Conservation (phyloP, 768 basidiomycete genomes). For the Rubroboletus pulcherrimus region DNA sequence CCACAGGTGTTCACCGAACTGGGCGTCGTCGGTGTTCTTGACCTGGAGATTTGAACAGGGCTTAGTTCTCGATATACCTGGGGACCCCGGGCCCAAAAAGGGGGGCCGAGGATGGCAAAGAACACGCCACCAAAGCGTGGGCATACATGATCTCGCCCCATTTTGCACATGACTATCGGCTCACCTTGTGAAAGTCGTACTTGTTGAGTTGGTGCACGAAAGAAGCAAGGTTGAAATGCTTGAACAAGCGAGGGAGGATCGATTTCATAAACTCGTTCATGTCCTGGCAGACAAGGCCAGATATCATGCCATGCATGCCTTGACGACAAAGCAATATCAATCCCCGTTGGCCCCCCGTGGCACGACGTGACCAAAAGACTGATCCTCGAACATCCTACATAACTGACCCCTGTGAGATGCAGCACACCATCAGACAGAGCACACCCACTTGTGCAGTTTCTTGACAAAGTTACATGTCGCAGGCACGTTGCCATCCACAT, state of each 20-base stretch:
- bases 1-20: slow-evolving; percentile 60
- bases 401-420: slow-evolving; percentile 1
- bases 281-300: too few relatives aligned
- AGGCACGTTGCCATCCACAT: slow-evolving; percentile 71
- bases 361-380: slow-evolving; percentile 65
- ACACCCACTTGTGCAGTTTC: slow-evolving; percentile 81
- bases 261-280: too few relatives aligned
- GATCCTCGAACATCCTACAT: slow-evolving; percentile 83
- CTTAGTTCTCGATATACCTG: not conserved
- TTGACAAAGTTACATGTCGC: slow-evolving; percentile 93
- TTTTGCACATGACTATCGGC: slow-evolving; percentile 2
- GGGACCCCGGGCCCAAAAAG: slow-evolving; percentile 10
- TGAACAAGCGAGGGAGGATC: too few relatives aligned
- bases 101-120: slow-evolving; percentile 10
- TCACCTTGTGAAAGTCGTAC: not conserved
- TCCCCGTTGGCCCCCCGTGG: slow-evolving; percentile 74
- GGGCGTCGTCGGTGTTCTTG: slow-evolving; percentile 81
- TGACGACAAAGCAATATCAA: slow-evolving; percentile 82
- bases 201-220: too few relatives aligned
- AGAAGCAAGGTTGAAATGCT: too few relatives aligned
- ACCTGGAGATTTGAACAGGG: too few relatives aligned
- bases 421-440: not conserved
- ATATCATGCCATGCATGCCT: slow-evolving; percentile 34
- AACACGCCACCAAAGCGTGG: not conserved
- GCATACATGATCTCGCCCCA: slow-evolving; percentile 16